Base-by-base conservation (phyloP, 805 yeast species). In the Sugiyamaella smithiae region DNA sequence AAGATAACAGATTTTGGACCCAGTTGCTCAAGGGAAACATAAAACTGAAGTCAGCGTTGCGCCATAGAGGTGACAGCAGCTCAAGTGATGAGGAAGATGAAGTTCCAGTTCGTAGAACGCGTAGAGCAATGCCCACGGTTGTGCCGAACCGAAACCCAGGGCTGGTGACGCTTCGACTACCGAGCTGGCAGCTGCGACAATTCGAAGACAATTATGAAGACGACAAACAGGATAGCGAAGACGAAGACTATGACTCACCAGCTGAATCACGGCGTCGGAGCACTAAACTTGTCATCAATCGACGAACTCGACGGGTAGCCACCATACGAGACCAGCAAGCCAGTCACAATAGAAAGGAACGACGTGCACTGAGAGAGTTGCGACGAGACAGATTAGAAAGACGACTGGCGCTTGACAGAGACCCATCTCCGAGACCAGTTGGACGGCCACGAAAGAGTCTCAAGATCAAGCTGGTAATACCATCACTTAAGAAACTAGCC, bases 1-100 rank as follows among this genome's bases (percentile, higher is more conserved):
- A 46, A 32, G 47, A 49, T 28, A 14, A 47, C 25, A 26, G 43
- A 33, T 53, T 35, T 46, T 55, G 58, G 58, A 19, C 43, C n/a
- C 33, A 45, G 44, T 42, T 55, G 29, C 19, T 43, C 17, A 36
- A 37, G 28, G 49, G 33, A 17, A 33, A 45, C 26, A 26, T 25
- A 22, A 33, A 37, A 14, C 40, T 37, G 9, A 26, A 40, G n/a
- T 8, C 40, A n/a, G 41, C 14, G 26, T 9, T 22, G 14, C 29
- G 14, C 14, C 19, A 19, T 17, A 29, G 24, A 8, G 23, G 22
- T 3, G 43, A 25, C n/a, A 16, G 19, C 22, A 7, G 16, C 19
- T 6, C 7, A 6, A 14, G n/a, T 14, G 37, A 32, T 19, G 38
- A 35, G 12, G 22, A 16, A 4, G 38, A 35, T 19, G 42, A 44